Base-by-base conservation (phyloP, 2,329 filamentous ascomycete species). In the Ophiosphaerella korrae region DNA sequence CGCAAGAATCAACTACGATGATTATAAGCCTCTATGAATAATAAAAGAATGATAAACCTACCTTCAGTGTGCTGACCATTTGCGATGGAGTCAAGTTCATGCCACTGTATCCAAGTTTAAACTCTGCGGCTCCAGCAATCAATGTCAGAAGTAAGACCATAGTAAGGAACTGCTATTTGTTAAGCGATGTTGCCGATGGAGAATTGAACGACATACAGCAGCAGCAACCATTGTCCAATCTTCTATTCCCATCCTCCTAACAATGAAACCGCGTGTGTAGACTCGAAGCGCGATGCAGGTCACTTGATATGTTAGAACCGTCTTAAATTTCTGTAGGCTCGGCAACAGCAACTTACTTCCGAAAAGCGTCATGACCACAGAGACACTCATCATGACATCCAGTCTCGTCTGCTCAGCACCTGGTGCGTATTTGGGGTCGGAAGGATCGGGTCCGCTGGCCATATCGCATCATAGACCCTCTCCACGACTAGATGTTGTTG, bases 141-240 rank as follows among this genome's bases (percentile, higher is more conserved):
- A 63, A 16, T 34, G 53, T 41, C 0, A 60, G 42, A 8, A 58
- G 14, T 21, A 60, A 49, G 12, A 58, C 52, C 5, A 64, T 42
- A 9, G 59, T 54, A 11, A 64, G 48, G 14, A 48, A 11, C 61
- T 62, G 26, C 7, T 12, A 13, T 5, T 3, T 34, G 42, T 57
- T 44, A 14, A 56, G 55, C 21, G 18, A 8, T 13, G 7, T 9
- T 8, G 31, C 36, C 1, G 12, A 11, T 12, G 5, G 9, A 35
- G 4, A 31, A 12, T 8, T 11, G 6, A 16, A 13, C 1, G 3
- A 60, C 60, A 38, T 52, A 68, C 58, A 24, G 64, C 53, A 5
- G 64, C 59, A 3, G 48, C 45, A 7, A 68, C 52, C 48, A 66
- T 68, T 8, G 59, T 62, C 63, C 63, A 68, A 40, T 70, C 67